Evolutionary conservation across 257 asterid species (phyloP), one percentile per base, ranked within the genome.

Genomic region (Leptodermis oblonga): DNA sequence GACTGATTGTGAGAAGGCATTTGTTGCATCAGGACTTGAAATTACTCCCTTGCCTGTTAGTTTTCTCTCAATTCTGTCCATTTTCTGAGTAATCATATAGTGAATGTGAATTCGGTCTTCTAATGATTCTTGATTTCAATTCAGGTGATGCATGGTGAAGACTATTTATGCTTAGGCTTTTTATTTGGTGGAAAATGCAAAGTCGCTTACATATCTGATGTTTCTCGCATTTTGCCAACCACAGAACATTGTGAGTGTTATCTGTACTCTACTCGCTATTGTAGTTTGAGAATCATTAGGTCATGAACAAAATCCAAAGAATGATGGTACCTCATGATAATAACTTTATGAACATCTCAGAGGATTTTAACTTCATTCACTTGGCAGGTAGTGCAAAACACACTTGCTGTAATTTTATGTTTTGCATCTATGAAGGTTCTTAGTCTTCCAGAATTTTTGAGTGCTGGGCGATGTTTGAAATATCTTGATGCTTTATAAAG

Each of bases 121-220:
- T 43, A 62, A 73, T 30, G 71, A 76, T 72, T 66, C 58, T 71
- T 77, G 71, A 62, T 61, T 49, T 69, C 22, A 67, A 48, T 41
- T 71, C 71, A 94, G 99, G 99, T 94, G 80, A 94, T 94, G 99
- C 99, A 94, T 67, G 99, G 99, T 49, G 96, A 94, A 82, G 99
- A 94, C 80, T 94, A 94, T 71, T 82, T 86, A 46, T 89, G 96
- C 78, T 74, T 91, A 63, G 97, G 97, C 56, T 94, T 94, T 85
- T 85, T 87, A 67, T 94, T 94, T 75, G 99, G 97, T 67, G 82
- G 81, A 85, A 85, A 80, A 68, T 82, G 67, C 83, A 86, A 79
- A 86, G 87, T 90, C 55, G 99, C 96, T 62, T 94, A 89, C 75
- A 77, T 94, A 82, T 94, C 99, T 48, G 97, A 90, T 55, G 76